phyloP scores from a whole-genome alignment of 345 rosid species.

The Sonneratia alba region DNA sequence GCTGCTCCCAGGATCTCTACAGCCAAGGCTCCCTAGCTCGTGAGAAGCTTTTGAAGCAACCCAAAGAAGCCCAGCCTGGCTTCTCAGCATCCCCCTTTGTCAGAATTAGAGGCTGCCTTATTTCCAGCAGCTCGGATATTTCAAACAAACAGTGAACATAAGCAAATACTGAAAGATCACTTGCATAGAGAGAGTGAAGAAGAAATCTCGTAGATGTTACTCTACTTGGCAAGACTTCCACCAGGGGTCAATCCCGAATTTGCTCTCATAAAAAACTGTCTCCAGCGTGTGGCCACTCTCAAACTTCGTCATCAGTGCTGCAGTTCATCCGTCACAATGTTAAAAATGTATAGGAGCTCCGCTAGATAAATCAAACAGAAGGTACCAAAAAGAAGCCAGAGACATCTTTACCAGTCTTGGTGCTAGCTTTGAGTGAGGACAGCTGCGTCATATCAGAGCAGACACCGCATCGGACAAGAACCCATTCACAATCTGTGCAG shows the following conservation, averaged over 20 bases:
- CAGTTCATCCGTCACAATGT: slow-evolving; percentile 2
- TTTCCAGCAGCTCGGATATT: no score
- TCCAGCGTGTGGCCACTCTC: slow-evolving; percentile 87
- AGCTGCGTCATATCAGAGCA: slow-evolving; percentile 64
- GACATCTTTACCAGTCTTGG: slow-evolving; percentile 57
- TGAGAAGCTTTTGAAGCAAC: slow-evolving; percentile 48
- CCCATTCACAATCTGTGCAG: slow-evolving; percentile 77
- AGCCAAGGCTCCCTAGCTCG: slow-evolving; percentile 36
- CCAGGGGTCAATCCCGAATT: slow-evolving; percentile 88
- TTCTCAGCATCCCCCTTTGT: slow-evolving; percentile 22
- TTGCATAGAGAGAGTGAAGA: slow-evolving; percentile 80
- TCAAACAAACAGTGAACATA: not conserved
- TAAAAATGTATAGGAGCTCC: not conserved
- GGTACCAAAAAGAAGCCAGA: not conserved
- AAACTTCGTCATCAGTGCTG: slow-evolving; percentile 88
- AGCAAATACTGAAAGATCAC: slow-evolving; percentile 14
- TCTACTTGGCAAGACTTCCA: slow-evolving; percentile 73
- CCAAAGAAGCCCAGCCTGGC: slow-evolving; percentile 73
- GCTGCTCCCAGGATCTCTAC: slow-evolving; percentile 59
- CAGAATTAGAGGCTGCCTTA: no score
- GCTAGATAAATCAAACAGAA: not conserved
- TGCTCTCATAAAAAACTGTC: slow-evolving; percentile 97
- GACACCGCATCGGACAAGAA: slow-evolving; percentile 56
- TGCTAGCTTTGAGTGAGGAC: slow-evolving; percentile 80
- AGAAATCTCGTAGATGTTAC: slow-evolving; percentile 85